Base-by-base conservation (phyloP, 495 filamentous ascomycete species). In the Trichoderma erinaceum region DNA sequence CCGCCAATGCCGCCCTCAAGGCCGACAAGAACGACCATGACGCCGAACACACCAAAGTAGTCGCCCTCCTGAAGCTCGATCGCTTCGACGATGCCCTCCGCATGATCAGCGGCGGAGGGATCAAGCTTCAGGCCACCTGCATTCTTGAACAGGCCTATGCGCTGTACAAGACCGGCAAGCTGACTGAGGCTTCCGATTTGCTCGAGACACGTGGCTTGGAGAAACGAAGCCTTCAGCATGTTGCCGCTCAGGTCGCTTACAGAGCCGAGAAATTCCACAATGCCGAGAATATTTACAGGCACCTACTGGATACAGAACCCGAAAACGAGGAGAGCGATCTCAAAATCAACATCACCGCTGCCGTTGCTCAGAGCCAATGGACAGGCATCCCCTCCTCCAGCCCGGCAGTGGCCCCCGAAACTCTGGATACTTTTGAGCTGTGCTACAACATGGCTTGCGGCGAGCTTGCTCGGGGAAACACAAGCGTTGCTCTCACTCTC, bases 1-100 rank as follows among this genome's bases (percentile, higher is more conserved):
- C 84, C 56, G 81, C 89, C 74, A 90, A 95, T 77, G 83, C 83
- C 44, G 80, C 83, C 4, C 81, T 95, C 44, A 74, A 83, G 84
- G 58, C 67, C 32, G 85, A 84, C 3, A 88, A 87, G 73, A 78
- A 75, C 56, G 87, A 93, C 69, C 63, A 83, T 35, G 82, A 88
- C 29, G 89, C 90, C 8, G 90, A 91, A 58, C 89, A 90, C 75
- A 88, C 89, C 44, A 92, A 91, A 70, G 83, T 88, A 12, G 90
- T 98, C 46, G 93, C 95, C 13, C 84, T 99, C 44, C 78, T 98
- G 65, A 96, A 96, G 75, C 88, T 98, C 65, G 96, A 99, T 75
- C 92, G 93, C 68, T 97, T 89, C 76, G 89, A 95, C 23, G 95
- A 99, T 79, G 90, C 92, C 27, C 81, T 97, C 64, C 87, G 86